These are phyloP conservation scores for Ilex paraguariensis DNA, from an alignment of 305 asterid genomes.

Conservation along the genomic window DNA sequence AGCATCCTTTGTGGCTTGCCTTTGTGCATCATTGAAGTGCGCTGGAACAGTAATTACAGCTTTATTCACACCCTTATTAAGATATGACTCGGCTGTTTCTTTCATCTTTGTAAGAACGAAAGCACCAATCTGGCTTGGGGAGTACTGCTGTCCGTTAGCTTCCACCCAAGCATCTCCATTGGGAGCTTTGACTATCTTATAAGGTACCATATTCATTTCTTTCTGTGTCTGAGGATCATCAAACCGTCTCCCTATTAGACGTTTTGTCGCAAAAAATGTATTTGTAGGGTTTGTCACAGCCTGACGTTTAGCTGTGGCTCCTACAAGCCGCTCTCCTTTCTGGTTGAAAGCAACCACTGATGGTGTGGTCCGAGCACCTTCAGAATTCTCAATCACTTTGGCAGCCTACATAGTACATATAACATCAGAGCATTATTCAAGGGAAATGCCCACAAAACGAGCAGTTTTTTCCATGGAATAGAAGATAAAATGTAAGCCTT, in stretches of 20 bases:
- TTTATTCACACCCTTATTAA: conserved; percentile 10
- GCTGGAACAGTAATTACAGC: conserved; percentile 17
- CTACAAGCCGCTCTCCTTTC: not conserved
- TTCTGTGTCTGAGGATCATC: not conserved
- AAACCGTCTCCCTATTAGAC: not conserved
- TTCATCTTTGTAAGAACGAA: conserved; percentile 12
- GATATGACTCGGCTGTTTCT: conserved; percentile 17
- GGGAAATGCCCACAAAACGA: no score
- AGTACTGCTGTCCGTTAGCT: conserved; percentile 13
- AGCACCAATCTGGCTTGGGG: conserved; percentile 12
- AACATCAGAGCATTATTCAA: no score
- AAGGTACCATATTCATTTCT: conserved; percentile 3
- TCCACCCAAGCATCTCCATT: conserved; percentile 14
- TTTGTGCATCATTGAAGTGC: conserved; percentile 16
- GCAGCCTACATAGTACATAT: not conserved
- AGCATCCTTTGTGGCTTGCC: conserved; percentile 19
- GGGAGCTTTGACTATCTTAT: not conserved
- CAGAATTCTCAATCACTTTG: not conserved
- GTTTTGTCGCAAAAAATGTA: conserved; percentile 1
- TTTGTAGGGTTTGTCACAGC: conserved; percentile 1
- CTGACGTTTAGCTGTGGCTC: not conserved
- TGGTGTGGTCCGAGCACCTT: conserved; percentile 2
- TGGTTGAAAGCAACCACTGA: conserved; percentile 2
- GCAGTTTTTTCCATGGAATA: no score
- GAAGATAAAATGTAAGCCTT: no score